Percentiles rank a stretch among this genome's conserved stretches.
Conservation (phyloP, 1,139 yeast species). For the Saccharomyces hybrid region DNA sequence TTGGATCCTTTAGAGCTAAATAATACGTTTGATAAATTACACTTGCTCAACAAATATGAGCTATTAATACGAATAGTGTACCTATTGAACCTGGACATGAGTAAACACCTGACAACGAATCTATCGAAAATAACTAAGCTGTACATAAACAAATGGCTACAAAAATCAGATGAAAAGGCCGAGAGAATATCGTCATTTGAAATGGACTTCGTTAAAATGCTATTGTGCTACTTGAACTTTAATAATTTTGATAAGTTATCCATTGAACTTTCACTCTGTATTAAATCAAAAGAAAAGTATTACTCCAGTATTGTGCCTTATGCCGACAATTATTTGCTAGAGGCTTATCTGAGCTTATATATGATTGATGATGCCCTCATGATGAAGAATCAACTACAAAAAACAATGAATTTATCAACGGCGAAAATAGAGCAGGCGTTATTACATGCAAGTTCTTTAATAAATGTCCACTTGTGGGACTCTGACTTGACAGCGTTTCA, state of each 20-base stretch:
- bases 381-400: neutral
- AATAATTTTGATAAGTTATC: slow-evolving; percentile 34
- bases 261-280: slow-evolving; percentile 17
- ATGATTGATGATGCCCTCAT: slow-evolving; percentile 8
- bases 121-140: slow-evolving; percentile 24
- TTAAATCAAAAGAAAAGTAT: slow-evolving; percentile 8
- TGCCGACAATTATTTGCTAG: slow-evolving; percentile 9
- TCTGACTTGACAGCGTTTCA: slow-evolving; percentile 14
- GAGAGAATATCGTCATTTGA: slow-evolving; percentile 31
- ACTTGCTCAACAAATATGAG: slow-evolving; percentile 25
- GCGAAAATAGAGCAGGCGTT: slow-evolving; percentile 12
- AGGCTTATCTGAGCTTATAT: slow-evolving; percentile 15
- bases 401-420: slow-evolving; percentile 1
- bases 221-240: slow-evolving; percentile 36
- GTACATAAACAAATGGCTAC: slow-evolving; percentile 30
- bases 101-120: slow-evolving; percentile 25
- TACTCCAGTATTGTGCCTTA: slow-evolving; percentile 9
- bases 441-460: slow-evolving; percentile 6
- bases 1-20: slow-evolving; percentile 12
- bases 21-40: slow-evolving; percentile 16
- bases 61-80: slow-evolving; percentile 30
- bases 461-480: slow-evolving; percentile 11
- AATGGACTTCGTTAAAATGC: slow-evolving; percentile 29
- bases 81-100: slow-evolving; percentile 31
- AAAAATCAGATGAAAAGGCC: slow-evolving; percentile 6